Base-by-base conservation (phyloP, 805 yeast species). In the Geotrichum ghanense region DNA sequence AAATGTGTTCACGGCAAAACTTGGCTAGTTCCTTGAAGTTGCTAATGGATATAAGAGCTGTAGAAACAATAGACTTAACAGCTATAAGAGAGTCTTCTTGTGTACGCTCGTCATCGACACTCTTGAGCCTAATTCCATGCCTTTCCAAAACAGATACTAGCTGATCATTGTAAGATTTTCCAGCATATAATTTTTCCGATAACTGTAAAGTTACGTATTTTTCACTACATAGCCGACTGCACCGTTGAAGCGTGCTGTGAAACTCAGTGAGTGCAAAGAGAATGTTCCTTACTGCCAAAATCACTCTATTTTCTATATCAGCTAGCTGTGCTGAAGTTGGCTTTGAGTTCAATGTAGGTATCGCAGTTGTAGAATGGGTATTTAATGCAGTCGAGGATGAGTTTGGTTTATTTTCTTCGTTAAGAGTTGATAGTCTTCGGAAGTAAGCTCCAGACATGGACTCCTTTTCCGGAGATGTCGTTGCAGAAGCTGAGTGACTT, bases 191-290 rank as follows among this genome's bases (percentile, higher is more conserved):
- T 16, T 66, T 63, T 0, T 80, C 69, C 0, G 75, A 75, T 61
- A 78, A 78, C 72, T 1, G 76, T 64, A 22, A 73, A 68, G 49
- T 75, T 75, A 39, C 25, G 17, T 22, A 20, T 21, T 39, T 39
- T 48, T 78, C 83, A 12, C 67, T 62, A 50, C 83, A 78, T 50
- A 77, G 78, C 1, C 79, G 73, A 5, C 79, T 71, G 47, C 79
- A 70, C 47, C 78, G 68, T 51, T 79, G 66, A 7, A 81, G 66
- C 3, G 76, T 74, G 27, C 78, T 72, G 51, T 79, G 85, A 35
- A 81, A 69, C 56, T 81, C 86, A 41, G 81, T 76, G 47, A 79
- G 73, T 2, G 83, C 69, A 56, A 78, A 79, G 9, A 79, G 58
- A 10, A 82, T 60, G 53, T 81, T 82, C 48, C 84, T 66, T n/a